Evolutionary conservation across 345 rosid species (phyloP).

Genomic region (Salix dunnii): DNA sequence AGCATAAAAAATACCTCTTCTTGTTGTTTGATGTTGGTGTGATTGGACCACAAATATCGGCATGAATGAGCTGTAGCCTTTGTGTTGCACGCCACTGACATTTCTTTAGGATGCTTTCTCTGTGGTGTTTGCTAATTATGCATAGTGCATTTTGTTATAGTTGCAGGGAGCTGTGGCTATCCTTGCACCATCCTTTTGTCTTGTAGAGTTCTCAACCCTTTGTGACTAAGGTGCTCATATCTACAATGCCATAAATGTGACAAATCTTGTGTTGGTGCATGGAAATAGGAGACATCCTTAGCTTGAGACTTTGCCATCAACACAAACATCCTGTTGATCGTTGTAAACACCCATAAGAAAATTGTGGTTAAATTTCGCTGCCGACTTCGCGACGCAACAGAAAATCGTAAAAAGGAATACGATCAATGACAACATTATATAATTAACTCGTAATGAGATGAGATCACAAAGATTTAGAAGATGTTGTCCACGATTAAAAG

Average conservation of each 20-base stretch:
- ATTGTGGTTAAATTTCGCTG: too few relatives aligned
- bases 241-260: neutral
- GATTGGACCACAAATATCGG: neutral
- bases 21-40: neutral
- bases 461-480: too few relatives aligned
- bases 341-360: too few relatives aligned
- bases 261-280: neutral
- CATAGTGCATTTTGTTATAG: neutral
- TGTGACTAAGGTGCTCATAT: neutral
- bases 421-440: too few relatives aligned
- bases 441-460: too few relatives aligned
- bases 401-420: too few relatives aligned
- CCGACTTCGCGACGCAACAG: too few relatives aligned
- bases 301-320: too few relatives aligned
- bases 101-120: neutral
- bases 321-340: too few relatives aligned
- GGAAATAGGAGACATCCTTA: neutral
- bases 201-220: neutral
- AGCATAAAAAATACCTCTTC: neutral
- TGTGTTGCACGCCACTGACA: neutral
- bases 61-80: neutral
- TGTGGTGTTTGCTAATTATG: neutral
- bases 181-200: neutral
- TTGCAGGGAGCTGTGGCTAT: neutral
- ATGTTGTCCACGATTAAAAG: too few relatives aligned